A percentile compares a stretch with the other conserved stretches of the same genome.
These are phyloP conservation scores for Amanita muscaria DNA, from an alignment of 768 basidiomycete genomes.

Conservation along the genomic window DNA sequence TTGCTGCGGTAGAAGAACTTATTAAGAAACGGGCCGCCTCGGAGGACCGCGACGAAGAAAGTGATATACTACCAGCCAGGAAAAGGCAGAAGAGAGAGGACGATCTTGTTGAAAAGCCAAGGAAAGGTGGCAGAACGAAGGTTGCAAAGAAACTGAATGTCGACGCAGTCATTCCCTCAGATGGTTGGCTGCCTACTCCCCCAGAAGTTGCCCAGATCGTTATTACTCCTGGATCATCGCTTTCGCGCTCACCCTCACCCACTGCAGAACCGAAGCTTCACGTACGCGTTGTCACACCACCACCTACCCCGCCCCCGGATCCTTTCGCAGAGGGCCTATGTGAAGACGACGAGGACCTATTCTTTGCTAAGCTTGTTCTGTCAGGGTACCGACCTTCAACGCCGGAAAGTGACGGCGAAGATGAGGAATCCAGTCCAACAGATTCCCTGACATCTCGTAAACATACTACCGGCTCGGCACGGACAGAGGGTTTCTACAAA, in stretches of 20 bases:
- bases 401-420: slow-evolving; percentile 13
- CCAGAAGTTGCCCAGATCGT: slow-evolving; percentile 42
- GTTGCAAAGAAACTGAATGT: slow-evolving; percentile 20
- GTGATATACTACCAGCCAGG: slow-evolving; percentile 31
- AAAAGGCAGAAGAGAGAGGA: slow-evolving; percentile 35
- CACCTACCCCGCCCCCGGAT: slow-evolving; percentile 44
- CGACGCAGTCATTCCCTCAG: slow-evolving; percentile 44
- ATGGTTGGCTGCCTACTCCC: slow-evolving; percentile 38
- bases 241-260: slow-evolving; percentile 45
- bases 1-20: slow-evolving; percentile 22
- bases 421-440: slow-evolving; percentile 18
- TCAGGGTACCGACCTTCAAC: slow-evolving; percentile 26
- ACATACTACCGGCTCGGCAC: slow-evolving; percentile 78
- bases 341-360: slow-evolving; percentile 86
- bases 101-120: slow-evolving; percentile 27
- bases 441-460: slow-evolving; percentile 53
- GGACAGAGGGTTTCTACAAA: slow-evolving; percentile 94
- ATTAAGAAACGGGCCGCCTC: slow-evolving; percentile 37
- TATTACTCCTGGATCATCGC: slow-evolving; percentile 38
- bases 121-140: slow-evolving; percentile 32
- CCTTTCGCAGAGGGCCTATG: slow-evolving; percentile 50
- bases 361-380: slow-evolving; percentile 60
- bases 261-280: slow-evolving; percentile 23
- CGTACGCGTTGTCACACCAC: slow-evolving; percentile 26
- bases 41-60: slow-evolving; percentile 29